Evolutionary conservation across 1,284 basidiomycete species (phyloP).

Genomic region (Ustilago hordei): DNA sequence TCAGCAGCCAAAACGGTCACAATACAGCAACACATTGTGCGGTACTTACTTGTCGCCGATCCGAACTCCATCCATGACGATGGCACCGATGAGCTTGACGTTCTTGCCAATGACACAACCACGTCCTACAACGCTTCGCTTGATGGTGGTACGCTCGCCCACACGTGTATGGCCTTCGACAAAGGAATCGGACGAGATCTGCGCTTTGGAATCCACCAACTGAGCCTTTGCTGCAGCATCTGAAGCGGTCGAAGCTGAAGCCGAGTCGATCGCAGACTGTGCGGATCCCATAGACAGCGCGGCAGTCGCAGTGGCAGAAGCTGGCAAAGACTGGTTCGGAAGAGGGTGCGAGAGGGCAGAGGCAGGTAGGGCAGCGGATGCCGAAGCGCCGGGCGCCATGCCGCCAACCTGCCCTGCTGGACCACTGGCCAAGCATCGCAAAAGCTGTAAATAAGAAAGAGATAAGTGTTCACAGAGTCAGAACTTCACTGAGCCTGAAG

Average conservation of each 20-base stretch:
- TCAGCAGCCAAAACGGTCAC: neutral
- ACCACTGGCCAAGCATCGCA: conserved; percentile 29
- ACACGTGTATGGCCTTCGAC: conserved; percentile 84
- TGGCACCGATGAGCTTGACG: conserved; percentile 85
- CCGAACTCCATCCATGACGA: conserved; percentile 89
- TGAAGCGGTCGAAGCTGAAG: conserved; percentile 8
- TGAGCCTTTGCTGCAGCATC: conserved; percentile 11
- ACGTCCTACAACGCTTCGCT: conserved; percentile 86
- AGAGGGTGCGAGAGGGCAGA: conserved; percentile 47
- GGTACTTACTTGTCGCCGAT: conserved; percentile 83
- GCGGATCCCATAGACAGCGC: conserved; percentile 12
- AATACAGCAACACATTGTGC: neutral
- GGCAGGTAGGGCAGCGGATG: conserved; percentile 7
- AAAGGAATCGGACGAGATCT: conserved; percentile 86
- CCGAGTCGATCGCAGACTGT: conserved; percentile 10
- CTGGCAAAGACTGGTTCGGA: conserved; percentile 33
- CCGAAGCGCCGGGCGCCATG: conserved; percentile 8
- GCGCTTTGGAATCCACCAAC: conserved; percentile 78
- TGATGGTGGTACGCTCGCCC: conserved; percentile 85
- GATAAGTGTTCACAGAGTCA: neutral
- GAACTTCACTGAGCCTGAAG: too few relatives aligned
- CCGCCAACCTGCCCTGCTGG: conserved; percentile 24
- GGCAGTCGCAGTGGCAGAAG: conserved; percentile 12
- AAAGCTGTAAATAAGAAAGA: conserved; percentile 15
- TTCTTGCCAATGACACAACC: conserved; percentile 89